Evolutionary conservation across 1,139 yeast genomes (phyloP).

Genomic region (Debaryomyces robertsiae): DNA sequence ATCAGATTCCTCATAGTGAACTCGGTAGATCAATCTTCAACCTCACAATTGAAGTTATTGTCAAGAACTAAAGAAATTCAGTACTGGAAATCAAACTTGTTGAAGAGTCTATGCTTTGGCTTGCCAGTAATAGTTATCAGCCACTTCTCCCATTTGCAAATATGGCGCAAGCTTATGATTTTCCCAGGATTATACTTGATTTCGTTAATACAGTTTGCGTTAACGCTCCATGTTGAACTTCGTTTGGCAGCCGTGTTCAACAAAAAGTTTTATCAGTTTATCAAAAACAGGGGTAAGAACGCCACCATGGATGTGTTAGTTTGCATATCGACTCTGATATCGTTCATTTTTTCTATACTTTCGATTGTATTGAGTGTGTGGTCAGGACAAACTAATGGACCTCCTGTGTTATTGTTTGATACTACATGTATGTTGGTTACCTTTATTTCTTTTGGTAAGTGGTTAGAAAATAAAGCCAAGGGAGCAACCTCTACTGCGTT

Average conservation of each 20-base stretch:
- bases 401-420: slow-evolving; percentile 82
- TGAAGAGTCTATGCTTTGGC: slow-evolving; percentile 56
- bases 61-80: slow-evolving; percentile 71
- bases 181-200: slow-evolving; percentile 60
- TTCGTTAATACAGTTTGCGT: slow-evolving; percentile 59
- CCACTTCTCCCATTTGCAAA: slow-evolving; percentile 45
- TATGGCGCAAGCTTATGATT: slow-evolving; percentile 31
- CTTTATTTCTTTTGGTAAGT: slow-evolving; percentile 86
- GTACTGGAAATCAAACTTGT: slow-evolving; percentile 64
- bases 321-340: slow-evolving; percentile 76
- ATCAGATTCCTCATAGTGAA: slow-evolving; percentile 45
- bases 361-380: slow-evolving; percentile 52
- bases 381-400: slow-evolving; percentile 36
- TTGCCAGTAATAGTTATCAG: slow-evolving; percentile 63
- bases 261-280: slow-evolving; percentile 63
- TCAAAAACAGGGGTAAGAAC: slow-evolving; percentile 56
- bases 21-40: slow-evolving; percentile 47
- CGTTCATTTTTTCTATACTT: slow-evolving; percentile 71
- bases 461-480: slow-evolving; percentile 88
- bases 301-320: slow-evolving; percentile 98
- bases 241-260: slow-evolving; percentile 66
- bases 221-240: slow-evolving; percentile 72
- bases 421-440: slow-evolving; percentile 82
- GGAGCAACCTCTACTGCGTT: slow-evolving; percentile 92
- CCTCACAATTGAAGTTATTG: slow-evolving; percentile 68